Evolutionary conservation across 768 basidiomycete species (phyloP).

Genomic region (Coprinellus aureogranulatus): DNA sequence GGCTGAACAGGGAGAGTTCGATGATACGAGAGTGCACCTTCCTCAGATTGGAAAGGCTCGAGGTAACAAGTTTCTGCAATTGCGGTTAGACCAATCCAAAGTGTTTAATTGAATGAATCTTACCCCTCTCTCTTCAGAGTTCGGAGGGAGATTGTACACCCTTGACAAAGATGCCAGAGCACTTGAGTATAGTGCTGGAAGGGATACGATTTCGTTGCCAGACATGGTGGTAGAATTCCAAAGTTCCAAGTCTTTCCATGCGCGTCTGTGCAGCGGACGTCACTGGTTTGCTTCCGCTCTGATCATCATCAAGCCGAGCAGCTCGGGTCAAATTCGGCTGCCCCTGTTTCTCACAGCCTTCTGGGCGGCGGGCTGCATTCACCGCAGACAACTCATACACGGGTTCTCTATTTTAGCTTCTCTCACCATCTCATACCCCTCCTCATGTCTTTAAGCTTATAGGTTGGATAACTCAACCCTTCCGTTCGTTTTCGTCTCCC

Average conservation of each 20-base stretch:
- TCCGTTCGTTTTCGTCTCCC: too few species aligned
- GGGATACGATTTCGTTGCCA: constrained; percentile 23
- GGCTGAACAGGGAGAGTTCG: constrained; percentile 71
- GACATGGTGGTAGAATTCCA: constrained; percentile 1
- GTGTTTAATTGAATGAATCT: neutral
- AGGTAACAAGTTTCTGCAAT: constrained; percentile 55
- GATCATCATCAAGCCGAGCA: too few species aligned
- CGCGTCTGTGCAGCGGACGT: neutral
- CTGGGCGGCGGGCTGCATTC: too few species aligned
- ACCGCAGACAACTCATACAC: too few species aligned
- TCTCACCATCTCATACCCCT: too few species aligned
- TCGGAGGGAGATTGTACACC: constrained; percentile 36
- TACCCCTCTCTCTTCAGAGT: constrained; percentile 46
- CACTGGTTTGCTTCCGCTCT: neutral
- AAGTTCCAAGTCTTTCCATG: neutral
- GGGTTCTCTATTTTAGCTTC: too few species aligned
- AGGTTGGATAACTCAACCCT: too few species aligned
- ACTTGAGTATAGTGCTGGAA: constrained; percentile 36
- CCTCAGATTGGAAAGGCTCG: constrained; percentile 55
- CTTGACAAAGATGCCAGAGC: constrained; percentile 38
- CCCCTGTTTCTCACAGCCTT: too few species aligned
- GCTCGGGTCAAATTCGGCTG: too few species aligned
- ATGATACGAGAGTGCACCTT: constrained; percentile 52
- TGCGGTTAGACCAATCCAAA: neutral
- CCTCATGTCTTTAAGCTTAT: too few species aligned